A percentile compares a stretch with the other conserved stretches of the same genome.
phyloP scores from a whole-genome alignment of 345 rosid genomes.

The Eucalyptus viminalis region DNA sequence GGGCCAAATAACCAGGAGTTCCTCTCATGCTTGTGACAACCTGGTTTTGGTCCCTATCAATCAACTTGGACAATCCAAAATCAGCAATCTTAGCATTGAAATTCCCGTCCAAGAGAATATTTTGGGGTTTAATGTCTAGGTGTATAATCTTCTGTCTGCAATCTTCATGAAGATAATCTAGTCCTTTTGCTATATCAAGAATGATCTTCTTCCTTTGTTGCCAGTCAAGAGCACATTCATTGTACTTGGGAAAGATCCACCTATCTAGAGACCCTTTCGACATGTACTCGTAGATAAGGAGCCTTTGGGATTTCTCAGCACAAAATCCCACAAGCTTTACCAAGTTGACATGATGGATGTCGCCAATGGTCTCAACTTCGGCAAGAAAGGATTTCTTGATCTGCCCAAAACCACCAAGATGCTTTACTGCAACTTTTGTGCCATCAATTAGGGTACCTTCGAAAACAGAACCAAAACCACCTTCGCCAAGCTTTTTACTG shows the following conservation, averaged over 20 bases:
- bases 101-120: neutral
- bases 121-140: slow-evolving; percentile 2
- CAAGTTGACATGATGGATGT: slow-evolving; percentile 16
- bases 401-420: slow-evolving; percentile 1
- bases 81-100: neutral
- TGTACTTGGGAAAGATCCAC: slow-evolving; percentile 6
- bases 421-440: slow-evolving; percentile 12
- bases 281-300: slow-evolving; percentile 17
- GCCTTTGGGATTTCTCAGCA: slow-evolving; percentile 4
- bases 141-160: slow-evolving; percentile 6
- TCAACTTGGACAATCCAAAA: slow-evolving; percentile 5
- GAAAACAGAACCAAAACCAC: slow-evolving; percentile 16
- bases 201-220: slow-evolving; percentile 11
- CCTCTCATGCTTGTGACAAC: neutral
- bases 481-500: slow-evolving; percentile 1
- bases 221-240: slow-evolving; percentile 1
- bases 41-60: neutral
- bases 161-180: slow-evolving; percentile 17
- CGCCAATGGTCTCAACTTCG: slow-evolving; percentile 18
- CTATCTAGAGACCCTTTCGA: slow-evolving; percentile 5
- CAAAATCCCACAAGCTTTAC: slow-evolving; percentile 16
- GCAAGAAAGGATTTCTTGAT: slow-evolving; percentile 8
- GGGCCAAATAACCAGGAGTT: slow-evolving; percentile 5
- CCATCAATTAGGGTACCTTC: slow-evolving; percentile 4
- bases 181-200: slow-evolving; percentile 12